phyloP scores from a whole-genome alignment of 371 early-diverging fungal genomes.

The Rhizopus arrhizus region DNA sequence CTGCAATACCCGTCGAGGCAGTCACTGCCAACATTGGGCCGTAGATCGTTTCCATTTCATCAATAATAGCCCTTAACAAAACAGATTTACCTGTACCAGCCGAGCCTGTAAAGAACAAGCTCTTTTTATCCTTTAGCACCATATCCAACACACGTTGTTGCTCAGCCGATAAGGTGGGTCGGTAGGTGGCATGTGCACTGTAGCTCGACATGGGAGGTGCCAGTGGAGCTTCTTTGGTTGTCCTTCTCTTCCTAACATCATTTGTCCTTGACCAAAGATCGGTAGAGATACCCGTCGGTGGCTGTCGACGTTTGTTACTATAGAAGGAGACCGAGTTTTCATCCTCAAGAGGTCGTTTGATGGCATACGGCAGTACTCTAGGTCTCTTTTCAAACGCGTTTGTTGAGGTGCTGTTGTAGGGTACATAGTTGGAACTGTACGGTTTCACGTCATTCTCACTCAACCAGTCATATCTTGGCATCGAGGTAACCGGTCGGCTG shows the following conservation, averaged over 20 bases:
- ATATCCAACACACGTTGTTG: constrained; percentile 24
- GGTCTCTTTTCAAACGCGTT: not conserved
- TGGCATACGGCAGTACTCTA: not conserved
- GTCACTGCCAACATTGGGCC: constrained; percentile 69
- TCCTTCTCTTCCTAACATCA: not conserved
- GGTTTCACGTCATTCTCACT: constrained; percentile 23
- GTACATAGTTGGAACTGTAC: constrained; percentile 14
- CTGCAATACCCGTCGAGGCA: constrained; percentile 92
- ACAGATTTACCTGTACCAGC: constrained; percentile 87
- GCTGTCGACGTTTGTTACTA: not conserved
- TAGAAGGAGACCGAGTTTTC: not conserved
- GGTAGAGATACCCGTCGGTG: not conserved
- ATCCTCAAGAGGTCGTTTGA: not conserved
- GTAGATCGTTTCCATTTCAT: constrained; percentile 37
- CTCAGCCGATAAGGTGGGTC: constrained; percentile 22
- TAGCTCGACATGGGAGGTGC: not conserved
- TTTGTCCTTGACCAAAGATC: not conserved
- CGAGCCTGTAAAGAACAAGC: constrained; percentile 44
- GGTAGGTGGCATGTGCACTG: not conserved
- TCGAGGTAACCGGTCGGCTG: not conserved
- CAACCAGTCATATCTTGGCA: constrained; percentile 20
- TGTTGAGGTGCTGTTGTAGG: not conserved
- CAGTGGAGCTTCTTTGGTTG: not conserved
- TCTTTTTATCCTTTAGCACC: constrained; percentile 19
- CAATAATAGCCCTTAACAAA: constrained; percentile 69